Conservation (phyloP, 257 asterid species). For the Jaltomata sinuosa region DNA sequence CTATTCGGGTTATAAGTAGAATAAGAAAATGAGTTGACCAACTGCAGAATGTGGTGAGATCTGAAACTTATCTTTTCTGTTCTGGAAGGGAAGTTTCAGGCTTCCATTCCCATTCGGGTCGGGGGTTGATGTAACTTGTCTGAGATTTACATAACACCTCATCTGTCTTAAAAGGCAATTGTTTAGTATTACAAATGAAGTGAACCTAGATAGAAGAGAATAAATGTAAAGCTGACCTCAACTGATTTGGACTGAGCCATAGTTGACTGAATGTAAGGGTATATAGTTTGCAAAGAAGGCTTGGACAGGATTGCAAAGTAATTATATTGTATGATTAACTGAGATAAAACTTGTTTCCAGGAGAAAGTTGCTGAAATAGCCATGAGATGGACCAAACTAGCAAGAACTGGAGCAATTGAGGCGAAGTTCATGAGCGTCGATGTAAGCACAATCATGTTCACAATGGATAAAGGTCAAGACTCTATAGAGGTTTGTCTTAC, state of each 20-base stretch:
- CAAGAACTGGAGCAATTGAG: constrained; percentile 81
- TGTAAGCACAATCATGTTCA: constrained; percentile 76
- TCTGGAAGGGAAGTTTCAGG: background rate
- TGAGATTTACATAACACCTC: background rate
- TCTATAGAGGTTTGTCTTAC: constrained; percentile 42
- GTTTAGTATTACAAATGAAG: too few relatives aligned
- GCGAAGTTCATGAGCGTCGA: constrained; percentile 66
- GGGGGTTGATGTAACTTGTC: too few relatives aligned
- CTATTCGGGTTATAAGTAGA: background rate
- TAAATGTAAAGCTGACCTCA: background rate
- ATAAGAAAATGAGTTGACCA: background rate
- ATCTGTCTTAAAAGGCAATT: background rate
- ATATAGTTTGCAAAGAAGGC: background rate
- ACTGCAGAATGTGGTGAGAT: background rate
- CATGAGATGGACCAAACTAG: constrained; percentile 72
- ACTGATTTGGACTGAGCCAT: background rate
- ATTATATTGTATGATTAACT: background rate
- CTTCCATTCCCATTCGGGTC: background rate
- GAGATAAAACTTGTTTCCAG: constrained; percentile 18
- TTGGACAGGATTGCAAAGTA: background rate
- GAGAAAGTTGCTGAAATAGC: constrained; percentile 66
- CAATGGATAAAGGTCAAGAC: constrained; percentile 84
- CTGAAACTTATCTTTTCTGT: background rate
- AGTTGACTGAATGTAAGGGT: background rate
- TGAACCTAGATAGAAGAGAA: background rate